Conservation (phyloP, 495 filamentous ascomycete genomes). For the Podospora anserina region DNA sequence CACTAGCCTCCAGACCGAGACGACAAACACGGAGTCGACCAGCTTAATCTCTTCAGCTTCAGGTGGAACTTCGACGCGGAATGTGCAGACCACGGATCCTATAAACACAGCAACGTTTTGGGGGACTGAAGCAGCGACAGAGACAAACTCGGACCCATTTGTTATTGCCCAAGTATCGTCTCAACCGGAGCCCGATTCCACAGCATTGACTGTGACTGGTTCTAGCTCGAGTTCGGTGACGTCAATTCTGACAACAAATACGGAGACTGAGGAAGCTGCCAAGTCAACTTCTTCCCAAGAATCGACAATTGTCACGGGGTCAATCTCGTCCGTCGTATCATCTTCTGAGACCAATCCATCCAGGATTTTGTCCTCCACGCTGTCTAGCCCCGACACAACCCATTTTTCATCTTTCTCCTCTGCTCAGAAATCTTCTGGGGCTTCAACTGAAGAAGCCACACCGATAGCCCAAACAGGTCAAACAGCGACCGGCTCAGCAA, state of each 20-base stretch:
- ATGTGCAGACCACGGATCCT: not conserved
- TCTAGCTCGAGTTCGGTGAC: not conserved
- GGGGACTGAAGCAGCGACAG: not conserved
- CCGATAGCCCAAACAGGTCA: slow-evolving; percentile 5
- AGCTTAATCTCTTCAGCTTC: not conserved
- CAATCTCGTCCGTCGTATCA: not conserved
- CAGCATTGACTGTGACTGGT: not conserved
- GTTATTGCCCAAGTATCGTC: not conserved
- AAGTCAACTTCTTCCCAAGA: not conserved
- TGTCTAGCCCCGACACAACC: not conserved
- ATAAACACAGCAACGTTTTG: not conserved
- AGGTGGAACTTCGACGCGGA: not conserved
- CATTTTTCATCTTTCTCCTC: not conserved
- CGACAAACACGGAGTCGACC: not conserved
- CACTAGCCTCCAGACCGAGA: not conserved
- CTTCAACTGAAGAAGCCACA: not conserved
- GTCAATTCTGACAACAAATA: not conserved
- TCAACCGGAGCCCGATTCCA: not conserved
- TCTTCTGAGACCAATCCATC: not conserved
- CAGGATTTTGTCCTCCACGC: not conserved
- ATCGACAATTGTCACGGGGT: not conserved
- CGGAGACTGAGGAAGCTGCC: not conserved
- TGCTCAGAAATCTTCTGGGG: not conserved
- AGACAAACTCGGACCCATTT: not conserved
- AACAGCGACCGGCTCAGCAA: not conserved